Base-by-base conservation (phyloP, 768 basidiomycete species). In the Tubosaeta sp. region DNA sequence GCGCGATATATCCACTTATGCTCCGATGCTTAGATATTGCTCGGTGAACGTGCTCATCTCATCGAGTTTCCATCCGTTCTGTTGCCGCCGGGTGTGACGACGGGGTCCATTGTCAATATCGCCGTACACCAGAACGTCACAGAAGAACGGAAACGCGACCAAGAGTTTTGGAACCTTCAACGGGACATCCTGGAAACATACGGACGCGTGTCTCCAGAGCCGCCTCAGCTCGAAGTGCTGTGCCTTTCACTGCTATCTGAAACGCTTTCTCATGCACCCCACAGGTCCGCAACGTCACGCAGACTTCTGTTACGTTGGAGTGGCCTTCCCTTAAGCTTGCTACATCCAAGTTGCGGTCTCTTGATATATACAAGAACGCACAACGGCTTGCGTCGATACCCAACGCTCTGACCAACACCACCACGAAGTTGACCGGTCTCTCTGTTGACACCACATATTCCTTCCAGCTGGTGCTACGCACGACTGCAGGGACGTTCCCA, bases 21-120 rank as follows among this genome's bases (percentile, higher is more conserved):
- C 39, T 34, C 38, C 18, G 14, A 22, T 38, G 16, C 11, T 38
- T 19, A 93, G 92, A 94, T 96, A 57, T 79, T 95, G 2, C 79
- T 97, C 13, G 94, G 95, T 14, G 92, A 91, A 67, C 82, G 92
- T 38, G 94, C 94, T 16, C 95, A 98, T 64, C 78, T 98, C 31
- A 95, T 99, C 60, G 95, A 99, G 70, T 99, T 98, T 68, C 96
- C 96, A 1, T 98, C 96, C 0, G 78, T 99, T 34, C 80, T 98
- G 1, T 75, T 98, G 7, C 96, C 96, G 1, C 90, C 94, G 0
- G 94, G 94, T 13, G 86, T 92, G 1, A 84, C 87, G 9, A 83
- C 94, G 0, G 96, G 96, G 6, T 96, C 93, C 18, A 97, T 99
- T 58, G 91, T 99, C 59, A 96, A 93, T 66, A 98, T 98, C 68